Evolutionary conservation across 345 rosid species (phyloP).

Genomic region (Noccaea caerulescens): DNA sequence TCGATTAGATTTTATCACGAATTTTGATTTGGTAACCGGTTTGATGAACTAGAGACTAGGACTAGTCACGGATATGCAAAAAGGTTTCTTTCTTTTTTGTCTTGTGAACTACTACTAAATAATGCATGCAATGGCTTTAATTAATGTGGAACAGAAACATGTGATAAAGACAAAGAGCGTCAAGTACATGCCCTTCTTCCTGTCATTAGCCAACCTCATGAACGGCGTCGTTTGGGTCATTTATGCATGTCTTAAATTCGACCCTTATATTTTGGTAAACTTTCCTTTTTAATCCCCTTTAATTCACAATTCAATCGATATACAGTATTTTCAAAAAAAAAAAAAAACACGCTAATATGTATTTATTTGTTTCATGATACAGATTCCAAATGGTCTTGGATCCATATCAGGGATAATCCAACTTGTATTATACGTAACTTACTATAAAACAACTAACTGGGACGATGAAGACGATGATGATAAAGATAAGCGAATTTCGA

Average conservation of each 20-base stretch:
- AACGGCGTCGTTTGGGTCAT: conserved; percentile 64
- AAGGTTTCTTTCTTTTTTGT: not conserved
- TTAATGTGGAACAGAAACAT: conserved; percentile 49
- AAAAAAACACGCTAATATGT: not conserved
- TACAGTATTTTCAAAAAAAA: not conserved
- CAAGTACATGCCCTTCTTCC: conserved; percentile 78
- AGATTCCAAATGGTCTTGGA: conserved; percentile 62
- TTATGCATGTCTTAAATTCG: conserved; percentile 64
- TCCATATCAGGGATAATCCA: conserved; percentile 57
- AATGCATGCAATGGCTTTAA: conserved; percentile 1
- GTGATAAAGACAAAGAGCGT: conserved; percentile 83
- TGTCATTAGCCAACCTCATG: conserved; percentile 57
- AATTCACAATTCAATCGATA: not conserved
- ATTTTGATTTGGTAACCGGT: not conserved
- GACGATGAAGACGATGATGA: conserved; percentile 52
- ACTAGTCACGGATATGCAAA: conserved; percentile 10
- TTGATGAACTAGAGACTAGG: not conserved
- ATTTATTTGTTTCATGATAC: not conserved
- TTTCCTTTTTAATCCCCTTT: not conserved
- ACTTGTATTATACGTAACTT: conserved; percentile 49
- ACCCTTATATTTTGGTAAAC: conserved; percentile 58
- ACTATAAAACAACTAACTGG: conserved; percentile 53
- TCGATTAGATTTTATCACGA: not conserved
- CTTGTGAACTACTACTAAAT: conserved; percentile 29
- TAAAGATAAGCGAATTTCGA: conserved; percentile 16